Base-by-base conservation (phyloP, 2,329 filamentous ascomycete genomes). In the Colletotrichum siamense region DNA sequence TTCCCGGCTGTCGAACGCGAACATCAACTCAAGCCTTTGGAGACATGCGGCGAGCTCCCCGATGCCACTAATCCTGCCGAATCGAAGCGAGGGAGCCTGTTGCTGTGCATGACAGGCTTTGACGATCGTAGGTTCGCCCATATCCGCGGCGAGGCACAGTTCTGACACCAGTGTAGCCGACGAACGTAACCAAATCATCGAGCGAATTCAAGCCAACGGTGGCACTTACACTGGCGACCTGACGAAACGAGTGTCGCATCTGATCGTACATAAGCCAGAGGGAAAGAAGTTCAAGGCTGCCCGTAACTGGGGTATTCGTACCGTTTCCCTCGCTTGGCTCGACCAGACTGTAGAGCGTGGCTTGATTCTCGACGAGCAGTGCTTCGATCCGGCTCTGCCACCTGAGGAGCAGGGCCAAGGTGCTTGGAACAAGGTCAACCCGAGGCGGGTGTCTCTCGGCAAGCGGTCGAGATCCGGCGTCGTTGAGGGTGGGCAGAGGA, bases 241-340 rank as follows among this genome's bases (percentile, higher is more conserved):
- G 69, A 98, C 96, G 12, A 95, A 93, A 81, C 89, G 89, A 70
- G 95, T 98, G 78, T 98, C 96, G 3, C 97, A 99, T 84, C 90
- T 99, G 18, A 94, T 99, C 78, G 95, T 95, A 36, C 91, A 91
- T 77, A 91, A 91, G 67, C 93, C 96, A 10, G 91, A 95, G 78
- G 96, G 97, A 26, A 95, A 95, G 77, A 99, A 99, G 84, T 99
- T 98, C 83, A 91, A 92, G 71, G 95, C 95, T 72, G 97, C 96
- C n/a, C 92, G 91, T 79, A 90, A 90, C 79, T 99, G 97, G 96
- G 89, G 90, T 62, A 91, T 98, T 79, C 92, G 92, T 69, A 92
- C 96, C 28, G 95, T 99, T 28, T 93, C 94, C 2, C 84, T 95
- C 39, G 93, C 96, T 82, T 99, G 97, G 97, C 90, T 99, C 49